Evolutionary conservation across 2,329 filamentous ascomycete species (phyloP).

Genomic region (Aspergillus vadensis): DNA sequence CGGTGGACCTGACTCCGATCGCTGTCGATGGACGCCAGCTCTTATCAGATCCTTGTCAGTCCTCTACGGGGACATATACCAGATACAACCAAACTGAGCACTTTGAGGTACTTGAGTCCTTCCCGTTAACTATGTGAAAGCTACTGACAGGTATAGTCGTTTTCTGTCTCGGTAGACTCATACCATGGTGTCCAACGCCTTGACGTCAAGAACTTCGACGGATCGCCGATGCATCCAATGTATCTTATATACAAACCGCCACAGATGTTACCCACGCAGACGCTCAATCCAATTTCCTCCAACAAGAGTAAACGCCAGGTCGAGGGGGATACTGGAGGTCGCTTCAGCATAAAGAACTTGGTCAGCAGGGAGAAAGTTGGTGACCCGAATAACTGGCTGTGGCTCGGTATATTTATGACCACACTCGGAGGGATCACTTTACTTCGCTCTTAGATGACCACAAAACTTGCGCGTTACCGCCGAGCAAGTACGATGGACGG

Average conservation of each 20-base stretch:
- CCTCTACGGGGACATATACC: constrained; percentile 59
- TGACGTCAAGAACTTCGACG: constrained; percentile 65
- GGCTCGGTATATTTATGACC: constrained; percentile 52
- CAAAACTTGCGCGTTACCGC: neutral
- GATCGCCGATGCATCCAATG: constrained; percentile 66
- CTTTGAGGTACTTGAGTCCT: constrained; percentile 55
- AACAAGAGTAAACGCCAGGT: constrained; percentile 39
- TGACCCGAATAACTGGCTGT: constrained; percentile 50
- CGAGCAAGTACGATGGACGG: neutral
- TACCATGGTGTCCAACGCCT: constrained; percentile 66
- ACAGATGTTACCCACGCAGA: constrained; percentile 69
- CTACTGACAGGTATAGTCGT: constrained; percentile 35
- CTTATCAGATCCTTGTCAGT: constrained; percentile 64
- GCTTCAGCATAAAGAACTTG: constrained; percentile 31
- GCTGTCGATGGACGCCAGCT: constrained; percentile 68
- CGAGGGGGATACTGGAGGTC: constrained; percentile 18
- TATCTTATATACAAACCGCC: constrained; percentile 66
- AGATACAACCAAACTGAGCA: constrained; percentile 67
- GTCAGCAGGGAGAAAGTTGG: constrained; percentile 36
- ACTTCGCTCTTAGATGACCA: constrained; percentile 32
- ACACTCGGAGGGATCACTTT: constrained; percentile 45
- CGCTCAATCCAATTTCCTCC: constrained; percentile 59
- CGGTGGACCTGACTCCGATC: constrained; percentile 62
- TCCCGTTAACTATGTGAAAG: neutral
- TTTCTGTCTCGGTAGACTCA: constrained; percentile 54